phyloP scores from a whole-genome alignment of 2,329 filamentous ascomycete genomes.

The Tolypocladium ovalisporum region DNA sequence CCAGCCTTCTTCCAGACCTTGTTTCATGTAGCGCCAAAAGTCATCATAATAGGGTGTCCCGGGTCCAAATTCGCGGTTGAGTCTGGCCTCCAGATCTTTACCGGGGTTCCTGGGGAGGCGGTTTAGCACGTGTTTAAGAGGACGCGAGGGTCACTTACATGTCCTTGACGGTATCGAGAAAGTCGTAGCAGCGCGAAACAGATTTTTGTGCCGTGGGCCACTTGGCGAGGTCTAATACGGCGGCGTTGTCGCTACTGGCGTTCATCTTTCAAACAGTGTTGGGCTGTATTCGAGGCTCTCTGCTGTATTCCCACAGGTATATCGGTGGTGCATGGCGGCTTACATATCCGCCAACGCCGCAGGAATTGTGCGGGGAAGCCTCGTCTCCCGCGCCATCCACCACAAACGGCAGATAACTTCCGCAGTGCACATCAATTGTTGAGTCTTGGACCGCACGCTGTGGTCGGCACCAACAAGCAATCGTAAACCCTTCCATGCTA shows the following conservation, averaged over 20 bases:
- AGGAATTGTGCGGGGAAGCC: not conserved
- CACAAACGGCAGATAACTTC: not conserved
- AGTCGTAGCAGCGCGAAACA: conserved; percentile 16
- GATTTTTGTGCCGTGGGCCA: conserved; percentile 17
- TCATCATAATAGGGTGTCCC: conserved; percentile 31
- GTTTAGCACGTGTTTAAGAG: not conserved
- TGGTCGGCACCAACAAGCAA: not conserved
- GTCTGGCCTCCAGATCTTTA: conserved; percentile 28
- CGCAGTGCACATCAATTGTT: not conserved
- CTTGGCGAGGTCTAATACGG: conserved; percentile 5
- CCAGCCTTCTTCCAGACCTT: conserved; percentile 33
- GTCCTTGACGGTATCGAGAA: conserved; percentile 18
- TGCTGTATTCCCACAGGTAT: not conserved
- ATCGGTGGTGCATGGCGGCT: not conserved
- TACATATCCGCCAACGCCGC: not conserved
- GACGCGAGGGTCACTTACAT: conserved; percentile 11
- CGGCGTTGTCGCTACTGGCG: not conserved
- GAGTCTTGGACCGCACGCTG: not conserved
- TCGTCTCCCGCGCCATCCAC: not conserved
- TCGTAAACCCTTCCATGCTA: no score
- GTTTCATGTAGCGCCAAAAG: conserved; percentile 24
- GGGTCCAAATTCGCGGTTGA: conserved; percentile 32
- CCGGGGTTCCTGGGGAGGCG: conserved; percentile 28
- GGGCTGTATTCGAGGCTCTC: not conserved
- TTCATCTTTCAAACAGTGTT: not conserved